Evolutionary conservation across 257 asterid genomes (phyloP).

Genomic region (Vinca minor): DNA sequence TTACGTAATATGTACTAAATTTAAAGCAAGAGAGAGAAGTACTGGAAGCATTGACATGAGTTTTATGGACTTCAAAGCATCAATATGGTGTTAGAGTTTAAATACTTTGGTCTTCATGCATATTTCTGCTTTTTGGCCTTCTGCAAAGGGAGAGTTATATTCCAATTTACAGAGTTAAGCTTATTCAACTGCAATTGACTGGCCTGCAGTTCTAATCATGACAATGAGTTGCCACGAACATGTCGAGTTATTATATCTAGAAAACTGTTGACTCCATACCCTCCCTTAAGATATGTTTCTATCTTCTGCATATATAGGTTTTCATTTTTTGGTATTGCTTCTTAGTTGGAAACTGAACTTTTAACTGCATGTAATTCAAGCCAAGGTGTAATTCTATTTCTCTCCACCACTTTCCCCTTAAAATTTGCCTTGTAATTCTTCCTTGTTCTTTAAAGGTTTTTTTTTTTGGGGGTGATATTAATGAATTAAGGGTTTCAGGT

Average conservation of each 20-base stretch:
- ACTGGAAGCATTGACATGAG: neutral
- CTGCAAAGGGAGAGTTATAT: neutral
- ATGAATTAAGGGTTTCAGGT: slow-evolving; percentile 36
- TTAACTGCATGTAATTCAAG: neutral
- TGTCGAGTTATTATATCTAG: neutral
- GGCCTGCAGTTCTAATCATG: neutral
- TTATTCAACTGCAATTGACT: neutral
- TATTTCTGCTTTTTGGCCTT: neutral
- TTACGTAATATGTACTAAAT: no score
- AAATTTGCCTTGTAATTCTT: neutral
- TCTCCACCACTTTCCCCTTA: neutral
- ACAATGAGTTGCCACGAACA: neutral
- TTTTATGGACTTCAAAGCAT: neutral
- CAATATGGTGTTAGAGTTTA: neutral
- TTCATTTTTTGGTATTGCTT: neutral
- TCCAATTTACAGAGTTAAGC: neutral
- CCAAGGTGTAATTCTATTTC: neutral
- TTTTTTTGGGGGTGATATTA: slow-evolving; percentile 3
- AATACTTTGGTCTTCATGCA: no score
- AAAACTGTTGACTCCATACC: neutral
- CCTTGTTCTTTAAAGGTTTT: neutral
- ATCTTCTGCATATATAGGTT: neutral
- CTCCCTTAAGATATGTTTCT: neutral
- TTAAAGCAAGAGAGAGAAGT: neutral
- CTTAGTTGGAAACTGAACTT: neutral